Base-by-base conservation (phyloP, 352 stramenopile species). In the Phytophthora uliginosa region DNA sequence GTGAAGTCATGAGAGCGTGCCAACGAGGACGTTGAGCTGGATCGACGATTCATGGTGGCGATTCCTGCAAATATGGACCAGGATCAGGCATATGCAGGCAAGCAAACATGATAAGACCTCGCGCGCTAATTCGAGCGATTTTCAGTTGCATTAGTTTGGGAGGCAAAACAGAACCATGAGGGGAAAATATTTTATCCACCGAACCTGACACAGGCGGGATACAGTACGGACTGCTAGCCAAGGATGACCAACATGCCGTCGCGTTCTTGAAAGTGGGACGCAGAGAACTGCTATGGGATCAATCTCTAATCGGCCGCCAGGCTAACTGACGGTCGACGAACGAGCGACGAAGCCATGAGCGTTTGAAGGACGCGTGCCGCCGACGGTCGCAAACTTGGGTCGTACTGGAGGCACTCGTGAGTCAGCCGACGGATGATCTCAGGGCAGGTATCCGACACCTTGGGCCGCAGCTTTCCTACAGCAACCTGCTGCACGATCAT, bases 401-500 rank as follows among this genome's bases (percentile, higher is more conserved):
- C 89, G 26, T 90, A 94, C 70, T 95, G 87, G 24, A 96, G 83
- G 24, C 89, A 96, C 60, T 93, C 85, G 71, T 94, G 86, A 22
- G 86, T 88, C 38, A 96, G 71, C 13, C 85, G 86, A 40, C 84
- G 87, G 33, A 96, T 93, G 17, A 92, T 84, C n/a, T 95, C 86
- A 0, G 89, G 89, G 47, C 89, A 96, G 8, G 84, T 80, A 51
- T 91, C 84, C 9, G 84, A 93, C 40, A 95, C 86, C 69, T 90
- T 93, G 20, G 89, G 89, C 10, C 83, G 77, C 40, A 95, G 73
- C 62, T 94, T 94, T 67, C 86, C 88, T 28, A 95, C 83, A 24
- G 89, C 85, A 40, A 96, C 89, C 52, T 92, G 84, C 58, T 91
- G 83, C 24, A 96, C 86, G 57, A 96, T 96, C 80, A 85, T 92